Evolutionary conservation across 768 basidiomycete genomes (phyloP).

Genomic region (Phaffia tasmanica): DNA sequence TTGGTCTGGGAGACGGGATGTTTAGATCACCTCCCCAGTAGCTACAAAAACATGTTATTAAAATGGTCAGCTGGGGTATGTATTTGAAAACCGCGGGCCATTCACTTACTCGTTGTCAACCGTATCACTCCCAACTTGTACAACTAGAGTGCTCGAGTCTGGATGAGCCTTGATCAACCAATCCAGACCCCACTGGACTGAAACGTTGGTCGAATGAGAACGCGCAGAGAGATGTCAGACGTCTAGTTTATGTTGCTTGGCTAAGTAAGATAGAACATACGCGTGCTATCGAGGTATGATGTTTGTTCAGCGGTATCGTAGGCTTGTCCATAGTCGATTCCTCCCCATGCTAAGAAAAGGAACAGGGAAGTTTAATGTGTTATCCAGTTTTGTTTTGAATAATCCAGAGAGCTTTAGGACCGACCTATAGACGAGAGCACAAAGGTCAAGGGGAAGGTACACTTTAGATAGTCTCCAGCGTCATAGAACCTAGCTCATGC

Average conservation of each 20-base stretch:
- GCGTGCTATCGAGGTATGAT: conserved; percentile 76
- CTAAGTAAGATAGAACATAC: neutral
- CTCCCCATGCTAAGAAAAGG: conserved; percentile 60
- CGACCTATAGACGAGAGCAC: conserved; percentile 56
- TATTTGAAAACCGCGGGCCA: neutral
- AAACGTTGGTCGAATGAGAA: too few species aligned
- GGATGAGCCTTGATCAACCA: conserved; percentile 91
- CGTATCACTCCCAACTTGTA: conserved; percentile 59
- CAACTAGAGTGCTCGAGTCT: conserved; percentile 55
- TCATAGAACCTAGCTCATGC: conserved; percentile 7
- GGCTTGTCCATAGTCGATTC: conserved; percentile 68
- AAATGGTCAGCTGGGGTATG: neutral
- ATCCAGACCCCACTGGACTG: conserved; percentile 72
- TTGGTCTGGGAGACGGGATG: conserved; percentile 63
- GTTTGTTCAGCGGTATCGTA: conserved; percentile 81
- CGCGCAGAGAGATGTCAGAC: too few species aligned
- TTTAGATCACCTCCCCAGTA: conserved; percentile 80
- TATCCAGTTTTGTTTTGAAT: too few species aligned
- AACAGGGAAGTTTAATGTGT: too few species aligned
- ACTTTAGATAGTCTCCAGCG: conserved; percentile 84
- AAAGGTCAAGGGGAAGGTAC: conserved; percentile 76
- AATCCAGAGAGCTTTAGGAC: too few species aligned
- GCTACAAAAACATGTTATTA: conserved; percentile 38
- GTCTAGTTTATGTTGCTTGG: neutral
- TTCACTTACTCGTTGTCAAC: conserved; percentile 18